Evolutionary conservation across 495 filamentous ascomycete genomes (phyloP), one percentile per base, ranked within the genome.

Genomic region (Amniculicola lignicola): DNA sequence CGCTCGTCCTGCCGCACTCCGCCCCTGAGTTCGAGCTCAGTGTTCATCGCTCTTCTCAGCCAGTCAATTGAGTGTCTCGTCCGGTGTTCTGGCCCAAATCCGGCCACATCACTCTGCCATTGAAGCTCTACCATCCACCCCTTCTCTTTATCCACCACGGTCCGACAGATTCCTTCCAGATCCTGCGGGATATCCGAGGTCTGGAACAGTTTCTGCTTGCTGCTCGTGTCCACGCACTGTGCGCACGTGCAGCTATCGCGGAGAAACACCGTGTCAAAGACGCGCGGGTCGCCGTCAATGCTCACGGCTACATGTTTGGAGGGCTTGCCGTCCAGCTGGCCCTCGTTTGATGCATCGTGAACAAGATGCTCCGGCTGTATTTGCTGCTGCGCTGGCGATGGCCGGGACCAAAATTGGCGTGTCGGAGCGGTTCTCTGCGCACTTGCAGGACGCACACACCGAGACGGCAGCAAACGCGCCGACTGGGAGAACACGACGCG

Each of bases 161-260:
- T 58, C 68, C 10, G 21, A 24, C 39, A 59, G 4, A 25, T 10
- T 15, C 47, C 62, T 27, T 61, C 52, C 41, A 89, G 80, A 12
- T 73, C 22, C 2, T 57, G 4, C 0, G 86, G 85, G 23, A 96
- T 84, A 33, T 94, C 86, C 37, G 74, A 73, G 0, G 86, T 87
- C 21, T 84, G 77, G 70, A 92, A 91, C 25, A 78, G 81, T 69
- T 92, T 91, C 65, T 97, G 92, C 49, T 82, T 86, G 0, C 89
- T 90, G 48, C 85, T 79, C 1, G 79, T 78, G 68, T 95, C 83
- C 35, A 92, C 77, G 69, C 92, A 96, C 2, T 19, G 58, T 2
- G 75, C 65, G 62, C 92, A 96, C 31, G 74, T 62, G 68, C 92
- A 97, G 33, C 78, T 63, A 65, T 97, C 91, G 25, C 91, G 86